phyloP scores from a whole-genome alignment of 441 rosid genomes.

The Rhodomyrtus psidioides region DNA sequence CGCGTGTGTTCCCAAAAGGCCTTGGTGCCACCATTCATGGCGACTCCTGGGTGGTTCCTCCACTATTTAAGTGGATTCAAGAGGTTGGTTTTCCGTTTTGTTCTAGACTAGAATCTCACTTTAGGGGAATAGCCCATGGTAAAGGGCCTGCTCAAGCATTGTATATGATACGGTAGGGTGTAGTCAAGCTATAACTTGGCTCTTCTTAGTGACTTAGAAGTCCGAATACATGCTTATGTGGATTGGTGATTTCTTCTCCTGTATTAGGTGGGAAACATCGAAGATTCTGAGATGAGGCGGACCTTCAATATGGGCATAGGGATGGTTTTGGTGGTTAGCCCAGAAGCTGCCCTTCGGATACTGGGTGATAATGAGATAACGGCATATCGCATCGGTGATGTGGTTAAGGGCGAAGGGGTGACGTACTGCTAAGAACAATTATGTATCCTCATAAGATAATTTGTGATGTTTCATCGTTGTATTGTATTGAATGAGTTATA shows the following conservation, averaged over 20 bases:
- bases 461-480: not conserved
- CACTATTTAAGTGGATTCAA: conserved; percentile 83
- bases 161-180: not conserved
- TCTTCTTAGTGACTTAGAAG: not conserved
- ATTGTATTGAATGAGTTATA: not conserved
- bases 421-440: conserved; percentile 25
- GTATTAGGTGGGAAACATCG: conserved; percentile 58
- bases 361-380: conserved; percentile 31
- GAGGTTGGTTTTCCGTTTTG: conserved; percentile 32
- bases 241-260: not conserved
- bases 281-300: conserved; percentile 81
- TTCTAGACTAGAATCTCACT: not conserved
- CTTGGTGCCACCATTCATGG: conserved; percentile 63
- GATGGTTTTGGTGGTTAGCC: conserved; percentile 65
- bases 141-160: not conserved
- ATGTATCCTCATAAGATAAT: not conserved
- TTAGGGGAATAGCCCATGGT: not conserved
- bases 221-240: not conserved
- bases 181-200: not conserved
- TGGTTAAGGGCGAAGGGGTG: conserved; percentile 60
- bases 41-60: conserved; percentile 67
- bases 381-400: conserved; percentile 68
- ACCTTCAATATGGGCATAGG: conserved; percentile 93
- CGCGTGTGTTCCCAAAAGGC: conserved; percentile 72
- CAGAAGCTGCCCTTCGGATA: conserved; percentile 53